phyloP scores from a whole-genome alignment of 495 filamentous ascomycete species.

The Hamigera avellanea region DNA sequence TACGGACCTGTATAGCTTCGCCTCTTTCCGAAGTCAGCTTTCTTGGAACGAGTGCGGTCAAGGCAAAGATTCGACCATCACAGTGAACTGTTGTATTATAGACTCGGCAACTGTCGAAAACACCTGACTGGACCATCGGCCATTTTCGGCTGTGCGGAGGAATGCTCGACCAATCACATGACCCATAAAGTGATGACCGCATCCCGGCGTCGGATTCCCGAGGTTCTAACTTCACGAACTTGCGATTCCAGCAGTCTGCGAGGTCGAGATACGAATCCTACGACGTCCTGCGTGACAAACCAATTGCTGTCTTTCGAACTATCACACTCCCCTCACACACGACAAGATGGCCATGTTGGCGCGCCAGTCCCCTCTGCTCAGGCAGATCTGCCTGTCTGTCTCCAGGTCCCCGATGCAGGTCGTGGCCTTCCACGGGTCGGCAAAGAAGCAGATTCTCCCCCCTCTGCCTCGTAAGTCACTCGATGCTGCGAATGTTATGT shows the following conservation, averaged over 20 bases:
- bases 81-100: too few relatives aligned
- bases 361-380: constrained; percentile 26
- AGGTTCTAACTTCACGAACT: constrained; percentile 18
- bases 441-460: constrained; percentile 55
- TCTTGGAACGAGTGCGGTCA: too few relatives aligned
- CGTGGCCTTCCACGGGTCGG: constrained; percentile 64
- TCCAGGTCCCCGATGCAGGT: constrained; percentile 31
- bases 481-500: background rate
- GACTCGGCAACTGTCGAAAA: too few relatives aligned
- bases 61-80: too few relatives aligned
- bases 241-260: too few relatives aligned
- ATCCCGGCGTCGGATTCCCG: constrained; percentile 35
- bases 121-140: constrained; percentile 16
- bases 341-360: constrained; percentile 32
- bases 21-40: too few relatives aligned
- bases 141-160: constrained; percentile 35
- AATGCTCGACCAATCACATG: constrained; percentile 29
- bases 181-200: constrained; percentile 28
- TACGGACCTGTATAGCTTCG: too few relatives aligned
- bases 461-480: constrained; percentile 51
- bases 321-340: background rate
- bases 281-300: too few relatives aligned
- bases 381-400: constrained; percentile 27
- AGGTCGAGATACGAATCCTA: background rate
- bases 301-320: background rate